These are phyloP conservation scores for Hericium coralloides DNA, from an alignment of 768 basidiomycete species.

Conservation along the genomic window DNA sequence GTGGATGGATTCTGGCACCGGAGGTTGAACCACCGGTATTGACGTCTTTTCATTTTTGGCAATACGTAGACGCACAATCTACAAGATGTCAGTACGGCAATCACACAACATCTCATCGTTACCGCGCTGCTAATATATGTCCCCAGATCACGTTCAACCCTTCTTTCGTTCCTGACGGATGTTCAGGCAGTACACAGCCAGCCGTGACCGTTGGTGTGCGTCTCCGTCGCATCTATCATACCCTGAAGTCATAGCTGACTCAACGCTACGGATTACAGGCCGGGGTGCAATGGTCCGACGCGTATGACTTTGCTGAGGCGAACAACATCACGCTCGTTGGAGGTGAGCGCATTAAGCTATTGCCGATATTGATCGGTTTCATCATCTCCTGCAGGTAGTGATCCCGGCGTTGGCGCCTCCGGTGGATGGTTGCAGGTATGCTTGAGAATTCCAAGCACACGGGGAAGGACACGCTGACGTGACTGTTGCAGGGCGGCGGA, in stretches of 20 bases:
- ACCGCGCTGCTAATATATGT: neutral
- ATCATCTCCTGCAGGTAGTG: slow-evolving; percentile 17
- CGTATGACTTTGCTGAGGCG: slow-evolving; percentile 27
- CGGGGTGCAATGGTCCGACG: slow-evolving; percentile 22
- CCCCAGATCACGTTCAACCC: slow-evolving; percentile 10
- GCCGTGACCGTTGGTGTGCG: slow-evolving; percentile 24
- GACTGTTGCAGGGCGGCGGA: slow-evolving; percentile 20
- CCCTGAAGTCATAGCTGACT: neutral
- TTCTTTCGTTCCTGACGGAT: slow-evolving; percentile 14
- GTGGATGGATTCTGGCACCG: neutral
- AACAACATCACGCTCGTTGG: slow-evolving; percentile 24
- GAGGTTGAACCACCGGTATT: neutral
- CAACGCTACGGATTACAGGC: slow-evolving; percentile 15
- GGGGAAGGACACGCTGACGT: neutral
- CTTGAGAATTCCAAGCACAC: neutral
- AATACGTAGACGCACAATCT: slow-evolving; percentile 10
- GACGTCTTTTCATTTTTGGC: neutral
- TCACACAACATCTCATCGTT: neutral
- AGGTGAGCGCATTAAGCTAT: neutral
- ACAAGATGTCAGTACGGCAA: slow-evolving; percentile 7
- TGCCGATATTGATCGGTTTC: neutral
- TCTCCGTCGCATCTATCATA: neutral
- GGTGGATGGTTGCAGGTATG: slow-evolving; percentile 28
- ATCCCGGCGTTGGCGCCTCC: slow-evolving; percentile 26
- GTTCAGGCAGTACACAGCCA: slow-evolving; percentile 15